Conservation (phyloP, 305 asterid species). For the Ruellia speciosa region DNA sequence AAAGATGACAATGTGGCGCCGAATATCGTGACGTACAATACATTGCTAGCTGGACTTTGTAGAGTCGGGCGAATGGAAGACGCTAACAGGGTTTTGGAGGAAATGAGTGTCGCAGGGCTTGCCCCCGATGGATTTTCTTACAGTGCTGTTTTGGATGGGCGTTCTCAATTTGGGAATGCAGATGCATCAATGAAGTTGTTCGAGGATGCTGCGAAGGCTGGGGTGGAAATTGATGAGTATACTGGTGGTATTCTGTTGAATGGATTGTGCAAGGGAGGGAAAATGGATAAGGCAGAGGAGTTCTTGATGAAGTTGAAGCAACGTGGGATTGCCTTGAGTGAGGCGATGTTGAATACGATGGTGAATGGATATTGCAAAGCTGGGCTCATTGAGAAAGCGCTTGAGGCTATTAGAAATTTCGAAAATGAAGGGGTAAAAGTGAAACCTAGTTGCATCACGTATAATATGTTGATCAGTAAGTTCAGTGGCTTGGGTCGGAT, state of each 20-base stretch:
- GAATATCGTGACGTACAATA: constrained; percentile 54
- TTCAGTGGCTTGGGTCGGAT: constrained; percentile 43
- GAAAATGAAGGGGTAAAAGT: constrained; percentile 43
- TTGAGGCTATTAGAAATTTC: constrained; percentile 40
- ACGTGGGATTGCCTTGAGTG: constrained; percentile 40
- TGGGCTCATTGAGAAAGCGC: constrained; percentile 47
- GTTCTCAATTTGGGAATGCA: constrained; percentile 39
- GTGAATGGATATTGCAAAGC: constrained; percentile 56
- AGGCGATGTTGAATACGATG: constrained; percentile 50
- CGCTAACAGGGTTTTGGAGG: constrained; percentile 40
- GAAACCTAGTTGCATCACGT: constrained; percentile 49
- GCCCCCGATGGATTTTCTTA: constrained; percentile 57
- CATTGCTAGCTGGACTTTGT: constrained; percentile 62
- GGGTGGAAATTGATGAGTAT: constrained; percentile 41
- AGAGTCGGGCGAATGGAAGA: constrained; percentile 61
- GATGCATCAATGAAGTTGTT: constrained; percentile 45
- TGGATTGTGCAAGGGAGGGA: constrained; percentile 58
- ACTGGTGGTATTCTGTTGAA: constrained; percentile 50
- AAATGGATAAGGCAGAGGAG: constrained; percentile 49
- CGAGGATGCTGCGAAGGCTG: constrained; percentile 38
- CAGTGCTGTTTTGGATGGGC: constrained; percentile 57
- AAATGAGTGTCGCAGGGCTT: constrained; percentile 49
- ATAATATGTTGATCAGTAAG: constrained; percentile 43
- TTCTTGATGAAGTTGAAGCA: constrained; percentile 43
- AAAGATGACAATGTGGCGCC: constrained; percentile 42